Conservation (phyloP, 306 rosid genomes). For the Rosa persica region DNA sequence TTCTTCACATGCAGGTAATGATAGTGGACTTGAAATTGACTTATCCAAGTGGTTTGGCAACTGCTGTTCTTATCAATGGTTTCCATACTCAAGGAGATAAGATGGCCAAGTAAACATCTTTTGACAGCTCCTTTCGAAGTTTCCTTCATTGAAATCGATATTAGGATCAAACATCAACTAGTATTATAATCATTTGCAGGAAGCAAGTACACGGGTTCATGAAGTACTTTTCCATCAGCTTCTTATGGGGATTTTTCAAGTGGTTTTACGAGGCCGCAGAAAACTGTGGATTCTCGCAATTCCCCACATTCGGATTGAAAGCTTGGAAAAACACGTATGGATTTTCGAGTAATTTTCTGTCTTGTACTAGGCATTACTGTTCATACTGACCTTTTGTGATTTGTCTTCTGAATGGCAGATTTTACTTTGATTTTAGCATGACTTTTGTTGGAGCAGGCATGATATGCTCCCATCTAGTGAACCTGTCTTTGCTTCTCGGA, state of each 20-base stretch:
- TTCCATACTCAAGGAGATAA: conserved; percentile 87
- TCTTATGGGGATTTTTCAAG: conserved; percentile 87
- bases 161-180: neutral
- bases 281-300: conserved; percentile 76
- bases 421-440: conserved; percentile 75
- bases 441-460: conserved; percentile 96
- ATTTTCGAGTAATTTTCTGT: neutral
- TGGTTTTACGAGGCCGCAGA: conserved; percentile 86
- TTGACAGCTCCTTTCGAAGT: neutral
- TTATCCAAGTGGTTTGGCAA: conserved; percentile 93
- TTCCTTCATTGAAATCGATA: too few relatives aligned
- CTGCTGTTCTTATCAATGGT: conserved; percentile 94
- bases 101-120: conserved; percentile 64
- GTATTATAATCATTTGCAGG: conserved; percentile 41
- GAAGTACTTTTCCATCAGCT: conserved; percentile 75
- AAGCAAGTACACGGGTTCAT: conserved; percentile 76
- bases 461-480: conserved; percentile 88
- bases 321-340: conserved; percentile 86
- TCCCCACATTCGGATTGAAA: conserved; percentile 88
- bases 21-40: conserved; percentile 83
- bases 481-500: conserved; percentile 85
- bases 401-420: conserved; percentile 45
- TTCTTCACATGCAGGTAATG: conserved; percentile 57
- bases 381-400: neutral
- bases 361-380: neutral